Evolutionary conservation across 2,329 filamentous ascomycete genomes (phyloP), one percentile per base, ranked within the genome.

Genomic region (Fusarium paranaense): DNA sequence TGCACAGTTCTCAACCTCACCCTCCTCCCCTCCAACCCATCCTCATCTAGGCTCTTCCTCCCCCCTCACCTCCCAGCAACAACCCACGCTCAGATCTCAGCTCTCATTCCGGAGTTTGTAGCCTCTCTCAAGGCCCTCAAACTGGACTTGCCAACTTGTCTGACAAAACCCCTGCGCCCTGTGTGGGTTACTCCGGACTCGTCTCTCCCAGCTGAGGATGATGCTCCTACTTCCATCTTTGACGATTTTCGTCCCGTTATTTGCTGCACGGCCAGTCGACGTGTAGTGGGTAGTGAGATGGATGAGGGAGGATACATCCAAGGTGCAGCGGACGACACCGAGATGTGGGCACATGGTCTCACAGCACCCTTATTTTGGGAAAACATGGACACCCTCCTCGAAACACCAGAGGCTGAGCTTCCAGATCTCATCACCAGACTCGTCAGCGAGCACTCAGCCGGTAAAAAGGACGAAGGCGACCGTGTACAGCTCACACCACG

Each of bases 271-370:
- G 93, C 95, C 14, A 98, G 95, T 2, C 89, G 91, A 35, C 88
- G 93, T 18, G 91, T 95, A 1, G 84, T 85, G 2, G 93, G 91
- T 14, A 90, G 89, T 4, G 94, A 96, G 80, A 79, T 80, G 33
- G 86, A 86, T 3, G 93, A 91, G 25, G 90, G 89, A 0, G 81
- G 83, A 5, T 99, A 99, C 80, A 93, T 99, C 68, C 97, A 98
- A 83, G 97, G 97, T 60, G 96, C 96, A 1, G 97, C 93, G 3
- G 97, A 99, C 82, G 97, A 99, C 81, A 94, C 93, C 14, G 97
- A 99, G 85, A 94, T 94, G 76, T 99, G 97, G 97, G 93, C 95
- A 1, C 85, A 89, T 62, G 95, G 94, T 0, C 88, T 98, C 18
- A 97, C 94, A 1, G 90, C 96, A 0, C 81, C 85, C 0, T 72